Conservation (phyloP, 2,329 filamentous ascomycete species). For the Colletotrichum scovillei region DNA sequence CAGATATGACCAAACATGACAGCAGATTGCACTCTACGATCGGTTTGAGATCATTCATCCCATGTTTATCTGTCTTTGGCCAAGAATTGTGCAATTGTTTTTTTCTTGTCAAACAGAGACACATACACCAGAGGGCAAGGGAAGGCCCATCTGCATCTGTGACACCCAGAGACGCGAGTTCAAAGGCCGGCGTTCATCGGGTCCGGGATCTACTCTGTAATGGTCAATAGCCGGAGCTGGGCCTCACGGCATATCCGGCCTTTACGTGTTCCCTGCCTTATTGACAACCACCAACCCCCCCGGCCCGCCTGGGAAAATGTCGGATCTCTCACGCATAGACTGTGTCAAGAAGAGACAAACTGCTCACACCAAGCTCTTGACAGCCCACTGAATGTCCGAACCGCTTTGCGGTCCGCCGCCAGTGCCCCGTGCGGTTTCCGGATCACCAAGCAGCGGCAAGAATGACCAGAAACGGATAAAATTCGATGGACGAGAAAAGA, state of each 20-base stretch:
- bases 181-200: conserved; percentile 5
- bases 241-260: background rate
- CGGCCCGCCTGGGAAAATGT: background rate
- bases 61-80: background rate
- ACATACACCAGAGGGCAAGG: background rate
- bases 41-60: background rate
- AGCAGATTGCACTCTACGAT: background rate
- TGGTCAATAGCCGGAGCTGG: background rate
- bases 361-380: conserved; percentile 1
- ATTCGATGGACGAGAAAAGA: background rate
- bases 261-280: background rate
- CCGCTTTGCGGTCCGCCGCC: background rate
- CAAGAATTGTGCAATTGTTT: background rate
- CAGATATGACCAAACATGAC: background rate
- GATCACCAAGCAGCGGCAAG: background rate
- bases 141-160: background rate
- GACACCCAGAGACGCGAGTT: background rate
- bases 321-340: conserved; percentile 22
- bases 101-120: background rate
- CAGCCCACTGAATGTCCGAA: background rate
- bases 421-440: background rate
- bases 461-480: background rate
- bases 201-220: conserved; percentile 15
- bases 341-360: conserved; percentile 19
- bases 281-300: background rate